Base-by-base conservation (phyloP, 495 filamentous ascomycete genomes). In the Penicillium malachiteum region DNA sequence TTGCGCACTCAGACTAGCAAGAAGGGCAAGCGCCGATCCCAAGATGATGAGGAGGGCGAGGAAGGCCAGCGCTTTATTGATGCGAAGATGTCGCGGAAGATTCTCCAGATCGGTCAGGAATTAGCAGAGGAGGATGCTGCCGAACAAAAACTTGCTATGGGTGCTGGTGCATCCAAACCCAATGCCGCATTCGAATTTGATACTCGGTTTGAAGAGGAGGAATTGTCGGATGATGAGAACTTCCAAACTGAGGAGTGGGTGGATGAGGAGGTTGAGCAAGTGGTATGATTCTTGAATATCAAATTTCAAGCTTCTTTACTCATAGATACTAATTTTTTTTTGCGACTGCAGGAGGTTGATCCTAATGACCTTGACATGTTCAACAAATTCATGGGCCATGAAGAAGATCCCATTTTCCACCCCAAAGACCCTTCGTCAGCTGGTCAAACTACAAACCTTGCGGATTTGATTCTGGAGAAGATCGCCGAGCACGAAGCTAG, bases 401-500 rank as follows among this genome's bases (percentile, higher is more conserved):
- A 76, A 32, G 70, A 76, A 50, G 76, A 77, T 52, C 74, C 74
- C n/a, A 77, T 78, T 42, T 78, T 79, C 56, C 64, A 72, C 49
- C 68, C 89, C 41, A 68, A 65, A 32, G 72, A 72, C 5, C 72
- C 71, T 5, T 69, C 64, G n/a, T 68, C 69, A 14, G 74, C 77
- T 41, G 76, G 75, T 10, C 74, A 78, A 44, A 81, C 84, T 10
- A 91, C 89, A 50, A 93, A 96, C 64, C 79, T 99, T 47, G 90
- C 95, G 32, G 94, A 94, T 62, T 72, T 97, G 48, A 97, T 97
- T 50, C 73, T 99, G 12, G 84, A 91, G 60, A 96, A 95, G 73
- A 99, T 99, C 63, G 92, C 92, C 10, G 87, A 87, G 55, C 89
- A 94, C 64, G 95, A 99, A 76, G 87, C 90, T 1, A 83, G 78